Conservation (phyloP, 495 filamentous ascomycete species). For the Penicillium nucicola region DNA sequence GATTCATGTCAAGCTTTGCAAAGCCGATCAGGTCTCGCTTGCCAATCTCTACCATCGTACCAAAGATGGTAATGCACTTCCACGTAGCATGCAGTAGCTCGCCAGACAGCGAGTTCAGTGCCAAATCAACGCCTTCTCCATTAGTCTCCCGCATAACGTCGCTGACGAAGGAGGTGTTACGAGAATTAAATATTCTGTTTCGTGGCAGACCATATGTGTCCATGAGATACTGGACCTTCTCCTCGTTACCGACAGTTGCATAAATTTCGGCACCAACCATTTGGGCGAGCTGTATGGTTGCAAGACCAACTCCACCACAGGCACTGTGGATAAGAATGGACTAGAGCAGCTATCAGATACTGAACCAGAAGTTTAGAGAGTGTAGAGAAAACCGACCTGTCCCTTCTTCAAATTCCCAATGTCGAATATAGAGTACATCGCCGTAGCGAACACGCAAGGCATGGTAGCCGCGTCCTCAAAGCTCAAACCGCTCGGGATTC, state of each 20-base stretch:
- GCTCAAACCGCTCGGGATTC: constrained; percentile 29
- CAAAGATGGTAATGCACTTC: constrained; percentile 23
- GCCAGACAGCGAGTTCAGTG: constrained; percentile 32
- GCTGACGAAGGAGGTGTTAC: constrained; percentile 10
- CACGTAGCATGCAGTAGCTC: constrained; percentile 31
- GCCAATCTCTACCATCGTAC: constrained; percentile 32
- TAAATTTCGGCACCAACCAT: constrained; percentile 32
- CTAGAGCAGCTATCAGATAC: neutral
- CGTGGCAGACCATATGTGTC: constrained; percentile 19
- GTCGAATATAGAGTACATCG: constrained; percentile 36
- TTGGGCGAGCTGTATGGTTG: constrained; percentile 33
- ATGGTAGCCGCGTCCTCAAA: constrained; percentile 45
- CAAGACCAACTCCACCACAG: constrained; percentile 42
- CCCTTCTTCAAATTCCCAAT: constrained; percentile 25
- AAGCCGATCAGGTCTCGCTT: constrained; percentile 30
- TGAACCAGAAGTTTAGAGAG: neutral
- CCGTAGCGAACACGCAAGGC: constrained; percentile 36
- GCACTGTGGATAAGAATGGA: constrained; percentile 43
- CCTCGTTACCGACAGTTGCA: constrained; percentile 38
- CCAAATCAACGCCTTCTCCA: constrained; percentile 28
- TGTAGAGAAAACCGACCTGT: constrained; percentile 11
- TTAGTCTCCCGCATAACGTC: constrained; percentile 18
- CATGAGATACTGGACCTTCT: constrained; percentile 38
- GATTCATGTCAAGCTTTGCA: constrained; percentile 25
- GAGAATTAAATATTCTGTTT: constrained; percentile 24